These are phyloP conservation scores for Vitis labrusca DNA, from an alignment of 164 flowering plant species.

Conservation along the genomic window DNA sequence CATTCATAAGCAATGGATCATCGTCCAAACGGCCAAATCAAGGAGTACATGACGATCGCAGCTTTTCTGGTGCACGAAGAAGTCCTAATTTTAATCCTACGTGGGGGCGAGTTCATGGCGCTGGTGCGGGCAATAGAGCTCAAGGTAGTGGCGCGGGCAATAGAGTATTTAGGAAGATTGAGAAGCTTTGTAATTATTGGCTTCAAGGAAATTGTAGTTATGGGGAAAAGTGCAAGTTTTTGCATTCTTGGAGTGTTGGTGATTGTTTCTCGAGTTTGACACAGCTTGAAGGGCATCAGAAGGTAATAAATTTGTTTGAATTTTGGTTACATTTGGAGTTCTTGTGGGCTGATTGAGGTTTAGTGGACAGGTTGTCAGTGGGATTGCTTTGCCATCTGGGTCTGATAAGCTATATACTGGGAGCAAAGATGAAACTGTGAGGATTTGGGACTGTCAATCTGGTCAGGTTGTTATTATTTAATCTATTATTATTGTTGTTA, in stretches of 20 bases:
- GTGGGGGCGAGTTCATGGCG: conserved; percentile 54
- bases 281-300: conserved; percentile 79
- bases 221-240: conserved; percentile 68
- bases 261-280: conserved; percentile 64
- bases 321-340: conserved; percentile 7
- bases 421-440: conserved; percentile 67
- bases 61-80: conserved; percentile 30
- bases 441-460: conserved; percentile 83
- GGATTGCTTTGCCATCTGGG: conserved; percentile 76
- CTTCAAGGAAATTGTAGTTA: conserved; percentile 60
- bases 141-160: conserved; percentile 20
- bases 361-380: conserved; percentile 60
- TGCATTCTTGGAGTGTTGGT: conserved; percentile 76
- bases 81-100: conserved; percentile 29
- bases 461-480: conserved; percentile 63
- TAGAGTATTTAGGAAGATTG: conserved; percentile 36
- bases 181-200: conserved; percentile 72
- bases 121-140: conserved; percentile 18
- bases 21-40: conserved; percentile 28
- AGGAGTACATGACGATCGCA: conserved; percentile 27
- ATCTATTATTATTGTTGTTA: not conserved
- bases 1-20: conserved; percentile 17
- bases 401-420: conserved; percentile 80
- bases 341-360: conserved; percentile 1
- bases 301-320: conserved; percentile 41